Conservation (phyloP, 2,329 filamentous ascomycete genomes). For the Rugonectria rugulosa region DNA sequence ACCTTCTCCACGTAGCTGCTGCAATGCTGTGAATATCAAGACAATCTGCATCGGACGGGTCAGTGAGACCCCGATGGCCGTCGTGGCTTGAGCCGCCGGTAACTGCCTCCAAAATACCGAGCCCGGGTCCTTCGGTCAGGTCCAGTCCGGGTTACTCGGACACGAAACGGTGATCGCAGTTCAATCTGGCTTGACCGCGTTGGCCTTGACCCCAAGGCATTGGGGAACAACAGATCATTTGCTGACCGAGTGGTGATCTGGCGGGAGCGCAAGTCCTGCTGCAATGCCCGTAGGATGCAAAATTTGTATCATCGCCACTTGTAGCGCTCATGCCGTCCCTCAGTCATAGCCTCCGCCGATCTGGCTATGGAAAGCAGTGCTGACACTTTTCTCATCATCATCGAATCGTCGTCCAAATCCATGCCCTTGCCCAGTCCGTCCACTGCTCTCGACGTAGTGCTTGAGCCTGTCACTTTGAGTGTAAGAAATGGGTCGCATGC, state of each 20-base stretch:
- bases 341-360: conserved; percentile 72
- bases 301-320: conserved; percentile 39
- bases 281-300: conserved; percentile 39
- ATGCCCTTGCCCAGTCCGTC: conserved; percentile 71
- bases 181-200: conserved; percentile 28
- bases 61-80: conserved; percentile 31
- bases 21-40: conserved; percentile 38
- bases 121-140: conserved; percentile 28
- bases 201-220: conserved; percentile 34
- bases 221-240: conserved; percentile 29
- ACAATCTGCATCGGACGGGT: conserved; percentile 40
- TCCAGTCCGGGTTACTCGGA: conserved; percentile 30
- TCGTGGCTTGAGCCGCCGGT: conserved; percentile 30
- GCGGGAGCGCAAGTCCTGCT: conserved; percentile 31
- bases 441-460: conserved; percentile 89
- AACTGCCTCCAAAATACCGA: conserved; percentile 31
- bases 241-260: conserved; percentile 31
- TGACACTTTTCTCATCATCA: conserved; percentile 95
- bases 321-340: conserved; percentile 41
- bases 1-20: conserved; percentile 28
- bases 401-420: conserved; percentile 78
- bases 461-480: conserved; percentile 81
- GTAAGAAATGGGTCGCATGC: conserved; percentile 64
- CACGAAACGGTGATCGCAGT: conserved; percentile 33
- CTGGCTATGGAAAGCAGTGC: conserved; percentile 96